A percentile compares a stretch with the other conserved stretches of the same genome.
These are phyloP conservation scores for Venturia oleaginea DNA, from an alignment of 2,329 filamentous ascomycete species.

Conservation along the genomic window DNA sequence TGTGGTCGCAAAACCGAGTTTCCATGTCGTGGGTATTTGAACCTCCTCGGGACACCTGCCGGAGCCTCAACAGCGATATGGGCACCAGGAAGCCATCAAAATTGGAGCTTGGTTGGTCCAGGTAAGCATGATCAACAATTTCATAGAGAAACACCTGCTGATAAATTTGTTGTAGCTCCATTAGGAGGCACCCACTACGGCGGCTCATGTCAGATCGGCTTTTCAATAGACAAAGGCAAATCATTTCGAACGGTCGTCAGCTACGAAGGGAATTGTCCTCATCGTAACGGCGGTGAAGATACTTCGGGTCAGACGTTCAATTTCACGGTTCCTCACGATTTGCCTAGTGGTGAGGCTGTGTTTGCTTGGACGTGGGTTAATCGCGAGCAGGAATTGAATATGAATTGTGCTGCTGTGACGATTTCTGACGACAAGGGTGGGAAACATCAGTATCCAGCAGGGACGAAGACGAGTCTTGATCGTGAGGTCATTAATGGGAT, in stretches of 20 bases:
- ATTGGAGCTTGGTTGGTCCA: constrained; percentile 30
- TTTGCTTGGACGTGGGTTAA: constrained; percentile 43
- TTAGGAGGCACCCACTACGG: constrained; percentile 36
- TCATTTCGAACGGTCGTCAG: constrained; percentile 37
- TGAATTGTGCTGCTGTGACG: constrained; percentile 36
- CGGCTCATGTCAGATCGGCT: constrained; percentile 39
- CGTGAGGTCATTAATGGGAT: too few species aligned
- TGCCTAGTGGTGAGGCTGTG: constrained; percentile 32
- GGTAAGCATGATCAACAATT: constrained; percentile 10
- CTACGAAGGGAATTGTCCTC: constrained; percentile 40
- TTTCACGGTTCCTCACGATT: constrained; percentile 36
- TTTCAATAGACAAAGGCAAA: constrained; percentile 34
- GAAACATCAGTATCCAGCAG: too few species aligned
- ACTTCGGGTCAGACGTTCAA: constrained; percentile 35
- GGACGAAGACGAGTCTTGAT: too few species aligned
- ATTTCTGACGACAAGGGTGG: too few species aligned
- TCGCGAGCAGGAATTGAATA: constrained; percentile 33
- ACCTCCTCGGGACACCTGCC: constrained; percentile 34
- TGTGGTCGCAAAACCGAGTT: constrained; percentile 30
- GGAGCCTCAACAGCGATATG: constrained; percentile 35
- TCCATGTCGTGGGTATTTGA: constrained; percentile 36
- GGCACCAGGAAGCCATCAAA: constrained; percentile 33
- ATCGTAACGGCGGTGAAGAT: constrained; percentile 29
- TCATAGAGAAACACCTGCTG: not conserved
- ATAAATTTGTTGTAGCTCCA: not conserved